Conservation (phyloP, 352 stramenopile genomes). For the Globisporangium spinosum region DNA sequence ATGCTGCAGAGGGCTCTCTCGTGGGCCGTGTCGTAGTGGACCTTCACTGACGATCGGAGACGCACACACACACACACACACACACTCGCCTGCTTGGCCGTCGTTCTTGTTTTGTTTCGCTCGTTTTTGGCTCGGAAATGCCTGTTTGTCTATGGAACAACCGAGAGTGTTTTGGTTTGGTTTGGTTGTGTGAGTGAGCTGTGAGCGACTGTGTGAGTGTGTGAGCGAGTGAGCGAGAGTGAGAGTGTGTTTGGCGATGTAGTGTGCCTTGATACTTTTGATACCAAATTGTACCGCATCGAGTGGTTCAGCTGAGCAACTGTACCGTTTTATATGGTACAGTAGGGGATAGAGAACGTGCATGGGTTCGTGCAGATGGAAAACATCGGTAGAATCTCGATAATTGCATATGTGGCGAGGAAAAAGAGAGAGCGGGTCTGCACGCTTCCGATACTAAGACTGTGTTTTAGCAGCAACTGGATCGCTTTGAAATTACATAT, state of each 20-base stretch:
- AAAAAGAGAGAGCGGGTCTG: too few species aligned
- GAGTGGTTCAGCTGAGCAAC: neutral
- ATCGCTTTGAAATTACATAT: too few species aligned
- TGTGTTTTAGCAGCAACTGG: too few species aligned
- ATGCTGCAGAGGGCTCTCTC: too few species aligned
- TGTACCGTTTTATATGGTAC: neutral
- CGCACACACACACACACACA: neutral
- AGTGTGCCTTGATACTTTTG: neutral
- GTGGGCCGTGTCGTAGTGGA: neutral
- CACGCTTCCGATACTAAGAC: too few species aligned
- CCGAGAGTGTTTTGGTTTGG: neutral
- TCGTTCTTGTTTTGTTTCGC: neutral
- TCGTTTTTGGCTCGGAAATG: conserved; percentile 6
- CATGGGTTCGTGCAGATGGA: neutral
- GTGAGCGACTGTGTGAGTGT: neutral
- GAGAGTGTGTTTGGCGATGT: too few species aligned
- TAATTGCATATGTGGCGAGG: too few species aligned
- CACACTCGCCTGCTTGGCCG: neutral
- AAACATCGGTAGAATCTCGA: too few species aligned
- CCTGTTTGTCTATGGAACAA: neutral
- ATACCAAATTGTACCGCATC: conserved; percentile 1
- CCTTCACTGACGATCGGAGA: conserved; percentile 1
- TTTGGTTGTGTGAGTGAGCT: neutral
- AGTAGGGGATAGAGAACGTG: neutral
- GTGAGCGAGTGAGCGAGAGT: neutral